Percentiles rank a stretch among this genome's conserved stretches.
phyloP scores from a whole-genome alignment of 495 filamentous ascomycete genomes.

The Barbatosphaeria neglecta region DNA sequence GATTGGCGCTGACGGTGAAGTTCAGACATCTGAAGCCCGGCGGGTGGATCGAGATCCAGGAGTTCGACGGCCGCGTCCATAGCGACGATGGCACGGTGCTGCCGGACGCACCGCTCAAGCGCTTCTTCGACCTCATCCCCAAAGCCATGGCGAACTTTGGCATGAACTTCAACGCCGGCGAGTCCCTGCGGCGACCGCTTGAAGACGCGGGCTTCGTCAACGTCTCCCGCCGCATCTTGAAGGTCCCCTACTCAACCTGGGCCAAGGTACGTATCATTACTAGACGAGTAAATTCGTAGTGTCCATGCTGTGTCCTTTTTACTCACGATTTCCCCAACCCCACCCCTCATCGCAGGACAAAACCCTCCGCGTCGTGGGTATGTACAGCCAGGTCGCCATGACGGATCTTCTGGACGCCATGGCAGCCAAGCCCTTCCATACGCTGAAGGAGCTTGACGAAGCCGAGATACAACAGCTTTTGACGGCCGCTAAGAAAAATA shows the following conservation, averaged over 20 bases:
- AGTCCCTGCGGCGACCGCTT: constrained; percentile 24
- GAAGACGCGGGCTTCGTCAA: constrained; percentile 47
- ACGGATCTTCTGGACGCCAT: constrained; percentile 39
- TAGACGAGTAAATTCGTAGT: neutral
- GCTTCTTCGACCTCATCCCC: constrained; percentile 29
- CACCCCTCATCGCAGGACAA: constrained; percentile 13
- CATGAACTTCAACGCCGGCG: constrained; percentile 47
- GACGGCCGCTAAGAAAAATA: constrained; percentile 12
- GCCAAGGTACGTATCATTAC: constrained; percentile 27
- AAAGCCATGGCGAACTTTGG: constrained; percentile 28
- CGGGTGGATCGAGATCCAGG: constrained; percentile 50
- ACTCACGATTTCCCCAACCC: neutral
- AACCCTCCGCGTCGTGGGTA: constrained; percentile 40
- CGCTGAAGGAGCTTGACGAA: constrained; percentile 15
- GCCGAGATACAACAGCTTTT: constrained; percentile 18
- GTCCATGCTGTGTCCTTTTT: too few relatives aligned
- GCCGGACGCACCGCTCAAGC: constrained; percentile 28
- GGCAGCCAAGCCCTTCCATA: constrained; percentile 34
- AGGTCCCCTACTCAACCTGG: constrained; percentile 43
- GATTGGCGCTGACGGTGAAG: constrained; percentile 10
- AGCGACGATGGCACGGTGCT: constrained; percentile 42
- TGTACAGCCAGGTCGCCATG: constrained; percentile 29
- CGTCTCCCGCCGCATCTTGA: constrained; percentile 34
- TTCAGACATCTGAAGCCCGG: constrained; percentile 48
- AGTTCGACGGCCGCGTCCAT: constrained; percentile 37